A percentile compares a stretch with the other conserved stretches of the same genome.
Conservation (phyloP, 768 basidiomycete species). For the Lactifluus subvellereus region DNA sequence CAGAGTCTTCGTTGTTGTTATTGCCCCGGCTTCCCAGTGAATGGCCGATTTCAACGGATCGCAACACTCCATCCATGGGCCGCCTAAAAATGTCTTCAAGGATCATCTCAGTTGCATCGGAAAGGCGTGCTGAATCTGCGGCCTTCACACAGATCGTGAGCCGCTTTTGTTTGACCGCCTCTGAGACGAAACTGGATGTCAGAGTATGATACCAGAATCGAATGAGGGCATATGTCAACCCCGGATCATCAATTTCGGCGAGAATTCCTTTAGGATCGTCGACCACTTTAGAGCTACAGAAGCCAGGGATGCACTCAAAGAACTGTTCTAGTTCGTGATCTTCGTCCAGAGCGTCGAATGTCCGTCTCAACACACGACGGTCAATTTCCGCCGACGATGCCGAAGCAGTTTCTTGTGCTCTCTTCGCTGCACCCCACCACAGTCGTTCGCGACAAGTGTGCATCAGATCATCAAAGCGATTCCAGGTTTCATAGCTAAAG, state of each 20-base stretch:
- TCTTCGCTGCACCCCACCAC: no score
- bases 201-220: constrained; percentile 1
- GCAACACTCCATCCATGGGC: neutral
- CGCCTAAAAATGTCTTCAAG: no score
- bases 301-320: constrained; percentile 5
- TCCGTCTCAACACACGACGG: neutral
- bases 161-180: constrained; percentile 5
- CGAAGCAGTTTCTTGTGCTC: neutral
- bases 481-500: no score
- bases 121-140: neutral
- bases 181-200: neutral
- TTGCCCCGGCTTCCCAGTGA: no score
- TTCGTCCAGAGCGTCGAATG: constrained; percentile 1
- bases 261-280: neutral
- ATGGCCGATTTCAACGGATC: constrained; percentile 3
- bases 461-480: neutral
- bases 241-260: no score
- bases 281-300: neutral
- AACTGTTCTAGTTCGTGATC: constrained; percentile 12
- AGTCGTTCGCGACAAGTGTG: neutral
- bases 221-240: no score
- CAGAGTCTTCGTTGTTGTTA: neutral
- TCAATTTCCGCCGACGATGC: neutral
- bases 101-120: no score
- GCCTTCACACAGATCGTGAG: constrained; percentile 10